phyloP scores from a whole-genome alignment of 2,329 filamentous ascomycete species.

The Tolypocladium cylindrosporum region DNA sequence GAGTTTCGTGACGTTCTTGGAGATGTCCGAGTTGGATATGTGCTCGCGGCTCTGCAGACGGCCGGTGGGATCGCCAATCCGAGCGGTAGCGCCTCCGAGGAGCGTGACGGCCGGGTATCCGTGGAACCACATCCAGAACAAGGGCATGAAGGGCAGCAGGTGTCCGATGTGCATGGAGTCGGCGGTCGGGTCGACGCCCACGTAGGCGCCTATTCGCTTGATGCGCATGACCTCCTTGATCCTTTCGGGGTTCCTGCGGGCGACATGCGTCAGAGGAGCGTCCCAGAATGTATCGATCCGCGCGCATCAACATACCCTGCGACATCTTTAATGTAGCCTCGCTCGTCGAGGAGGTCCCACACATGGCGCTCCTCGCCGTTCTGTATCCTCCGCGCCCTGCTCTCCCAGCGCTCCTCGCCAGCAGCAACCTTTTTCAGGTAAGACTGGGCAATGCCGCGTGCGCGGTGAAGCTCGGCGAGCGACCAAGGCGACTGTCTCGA shows the following conservation, averaged over 20 bases:
- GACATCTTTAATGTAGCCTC: slow-evolving; percentile 64
- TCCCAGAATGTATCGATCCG: neutral
- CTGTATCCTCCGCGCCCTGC: slow-evolving; percentile 34
- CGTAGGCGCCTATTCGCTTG: slow-evolving; percentile 64
- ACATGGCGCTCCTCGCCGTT: slow-evolving; percentile 41
- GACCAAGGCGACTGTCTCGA: slow-evolving; percentile 8
- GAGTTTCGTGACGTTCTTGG: slow-evolving; percentile 57
- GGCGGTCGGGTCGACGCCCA: slow-evolving; percentile 75
- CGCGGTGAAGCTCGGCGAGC: slow-evolving; percentile 12
- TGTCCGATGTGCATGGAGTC: slow-evolving; percentile 73
- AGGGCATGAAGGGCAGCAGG: slow-evolving; percentile 69
- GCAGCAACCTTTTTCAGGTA: slow-evolving; percentile 32
- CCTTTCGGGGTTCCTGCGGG: slow-evolving; percentile 30
- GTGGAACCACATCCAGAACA: slow-evolving; percentile 76
- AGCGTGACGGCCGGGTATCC: slow-evolving; percentile 60
- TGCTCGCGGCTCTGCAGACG: slow-evolving; percentile 52
- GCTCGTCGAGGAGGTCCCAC: slow-evolving; percentile 57
- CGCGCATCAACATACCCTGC: slow-evolving; percentile 49
- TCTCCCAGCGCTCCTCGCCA: slow-evolving; percentile 37
- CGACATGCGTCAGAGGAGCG: slow-evolving; percentile 1
- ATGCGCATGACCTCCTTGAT: slow-evolving; percentile 54
- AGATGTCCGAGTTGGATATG: slow-evolving; percentile 39
- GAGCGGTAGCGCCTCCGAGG: slow-evolving; percentile 64
- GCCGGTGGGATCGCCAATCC: slow-evolving; percentile 70
- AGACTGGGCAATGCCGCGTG: slow-evolving; percentile 28